phyloP scores from a whole-genome alignment of 768 basidiomycete genomes.

The Lactifluus pinguis region DNA sequence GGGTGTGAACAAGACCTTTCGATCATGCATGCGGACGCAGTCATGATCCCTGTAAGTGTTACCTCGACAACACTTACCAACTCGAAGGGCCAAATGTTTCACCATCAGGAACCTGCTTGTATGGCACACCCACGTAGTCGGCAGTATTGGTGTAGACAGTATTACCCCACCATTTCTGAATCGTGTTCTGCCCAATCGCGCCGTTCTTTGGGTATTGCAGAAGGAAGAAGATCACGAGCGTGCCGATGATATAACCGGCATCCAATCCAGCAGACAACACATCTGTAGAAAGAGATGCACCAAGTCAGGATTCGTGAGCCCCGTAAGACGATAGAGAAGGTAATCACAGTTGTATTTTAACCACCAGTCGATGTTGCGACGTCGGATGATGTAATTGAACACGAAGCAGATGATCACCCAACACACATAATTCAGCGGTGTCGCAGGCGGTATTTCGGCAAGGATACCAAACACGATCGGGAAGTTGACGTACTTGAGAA shows the following conservation, averaged over 20 bases:
- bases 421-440: conserved; percentile 33
- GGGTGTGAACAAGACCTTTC: too few species aligned
- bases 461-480: conserved; percentile 34
- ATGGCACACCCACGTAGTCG: conserved; percentile 20
- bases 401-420: conserved; percentile 31
- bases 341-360: conserved; percentile 29
- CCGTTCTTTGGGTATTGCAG: conserved; percentile 59
- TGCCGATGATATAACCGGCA: conserved; percentile 50
- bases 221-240: conserved; percentile 48
- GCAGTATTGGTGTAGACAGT: conserved; percentile 29
- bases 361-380: conserved; percentile 33
- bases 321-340: neutral
- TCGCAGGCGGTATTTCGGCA: conserved; percentile 36
- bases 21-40: too few species aligned
- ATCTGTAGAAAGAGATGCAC: conserved; percentile 30
- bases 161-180: conserved; percentile 69
- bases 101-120: conserved; percentile 4
- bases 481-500: conserved; percentile 53
- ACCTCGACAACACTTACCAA: neutral
- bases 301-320: neutral
- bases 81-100: conserved; percentile 14
- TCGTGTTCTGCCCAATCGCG: conserved; percentile 40
- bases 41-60: too few species aligned
- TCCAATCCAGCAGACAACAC: conserved; percentile 67
- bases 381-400: conserved; percentile 32